These are phyloP conservation scores for Pythium sp. DNA, from an alignment of 352 stramenopile species.

Conservation along the genomic window DNA sequence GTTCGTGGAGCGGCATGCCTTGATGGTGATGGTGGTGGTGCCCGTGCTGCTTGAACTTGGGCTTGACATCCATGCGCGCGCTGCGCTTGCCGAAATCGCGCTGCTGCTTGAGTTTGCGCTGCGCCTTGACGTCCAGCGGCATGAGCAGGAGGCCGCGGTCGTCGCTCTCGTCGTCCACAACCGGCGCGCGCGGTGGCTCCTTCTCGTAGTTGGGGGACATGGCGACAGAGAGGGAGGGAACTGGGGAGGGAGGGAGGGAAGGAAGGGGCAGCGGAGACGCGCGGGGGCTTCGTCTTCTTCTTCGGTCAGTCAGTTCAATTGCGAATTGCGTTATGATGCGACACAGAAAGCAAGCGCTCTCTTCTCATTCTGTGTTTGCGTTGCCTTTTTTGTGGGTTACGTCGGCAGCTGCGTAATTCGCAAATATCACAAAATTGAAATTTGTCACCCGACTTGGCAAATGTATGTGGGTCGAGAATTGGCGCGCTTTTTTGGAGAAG, in stretches of 20 bases:
- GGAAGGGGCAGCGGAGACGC: background rate
- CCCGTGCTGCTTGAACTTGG: constrained; percentile 38
- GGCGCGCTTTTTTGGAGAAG: background rate
- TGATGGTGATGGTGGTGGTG: constrained; percentile 20
- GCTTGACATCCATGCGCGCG: constrained; percentile 7
- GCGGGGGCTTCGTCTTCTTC: background rate
- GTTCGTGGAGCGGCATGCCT: constrained; percentile 26
- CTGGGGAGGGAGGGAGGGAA: background rate
- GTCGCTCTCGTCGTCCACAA: constrained; percentile 6
- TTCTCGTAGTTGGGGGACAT: constrained; percentile 18
- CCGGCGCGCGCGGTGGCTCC: constrained; percentile 4
- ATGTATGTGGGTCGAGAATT: background rate
- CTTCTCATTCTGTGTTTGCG: constrained; percentile 7
- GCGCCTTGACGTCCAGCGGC: constrained; percentile 40
- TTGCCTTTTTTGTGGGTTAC: constrained; percentile 3
- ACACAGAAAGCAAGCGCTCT: background rate
- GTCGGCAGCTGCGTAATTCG: background rate
- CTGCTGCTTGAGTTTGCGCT: constrained; percentile 71
- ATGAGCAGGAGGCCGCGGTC: background rate
- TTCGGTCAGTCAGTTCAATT: constrained; percentile 9
- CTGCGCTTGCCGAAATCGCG: constrained; percentile 44
- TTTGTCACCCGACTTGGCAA: background rate
- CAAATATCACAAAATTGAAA: background rate
- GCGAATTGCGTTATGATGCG: constrained; percentile 12
- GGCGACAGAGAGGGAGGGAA: background rate